Base-by-base conservation (phyloP, 192 early-diverging fungal genomes). In the Entophlyctis luteolus region DNA sequence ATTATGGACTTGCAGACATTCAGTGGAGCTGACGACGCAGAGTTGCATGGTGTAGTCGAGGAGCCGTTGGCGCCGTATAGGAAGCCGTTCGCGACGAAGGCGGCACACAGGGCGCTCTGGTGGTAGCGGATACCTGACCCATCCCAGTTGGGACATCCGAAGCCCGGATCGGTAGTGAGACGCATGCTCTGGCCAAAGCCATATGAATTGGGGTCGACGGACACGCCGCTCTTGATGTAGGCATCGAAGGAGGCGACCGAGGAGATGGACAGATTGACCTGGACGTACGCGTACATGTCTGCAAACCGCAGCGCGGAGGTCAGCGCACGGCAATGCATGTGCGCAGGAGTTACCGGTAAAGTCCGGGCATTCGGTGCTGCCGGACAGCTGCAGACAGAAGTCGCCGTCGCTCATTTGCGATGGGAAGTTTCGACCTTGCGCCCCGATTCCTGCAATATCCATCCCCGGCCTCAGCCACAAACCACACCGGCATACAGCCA, bases 41-140 rank as follows among this genome's bases (percentile, higher is more conserved):
- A 8, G 10, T 12, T 42, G 39, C 39, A 42, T n/a, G n/a, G n/a
- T n/a, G 39, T 56, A 18, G 31, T 12, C 23, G 55, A 4, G 12
- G 23, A 14, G 55, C 18, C 50, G 6, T 6, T 28, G 10, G n/a
- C 50, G 50, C 50, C 50, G 50, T 23, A 8, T 10, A 14, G 12
- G 8, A 28, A 28, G 12, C 12, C 50, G 50, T 52, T 52, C 22
- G 14, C 47, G 2, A 49, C 62, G 62, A 63, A 50, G 20, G 47
- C 45, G 12, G 62, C 62, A 33, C 62, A 63, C 29, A 63, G 62
- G 23, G 47, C 48, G 6, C 38, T 29, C 47, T 63, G 62, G 29
- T 37, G 62, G 62, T 63, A 48, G 22, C 62, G 62, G 3, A 63
- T 28, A 3, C 62, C 62, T 0, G 46, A 35, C 16, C 38, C 59